These are phyloP conservation scores for Solanum piurae DNA, from an alignment of 257 asterid genomes.

Conservation along the genomic window DNA sequence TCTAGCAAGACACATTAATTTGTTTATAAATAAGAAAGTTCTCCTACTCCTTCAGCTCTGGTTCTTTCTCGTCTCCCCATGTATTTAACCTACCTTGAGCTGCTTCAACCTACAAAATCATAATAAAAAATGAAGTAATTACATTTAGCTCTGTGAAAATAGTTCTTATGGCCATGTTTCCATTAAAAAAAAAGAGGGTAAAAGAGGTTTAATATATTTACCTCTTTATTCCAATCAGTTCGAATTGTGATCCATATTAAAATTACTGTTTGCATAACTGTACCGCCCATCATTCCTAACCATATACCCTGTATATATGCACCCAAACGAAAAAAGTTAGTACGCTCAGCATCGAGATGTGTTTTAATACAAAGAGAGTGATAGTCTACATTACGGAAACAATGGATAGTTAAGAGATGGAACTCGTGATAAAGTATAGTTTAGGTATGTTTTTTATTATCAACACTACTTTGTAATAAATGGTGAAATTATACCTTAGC, in stretches of 20 bases:
- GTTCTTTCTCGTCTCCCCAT: slow-evolving; percentile 5
- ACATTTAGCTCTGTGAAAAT: background rate
- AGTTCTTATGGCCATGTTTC: background rate
- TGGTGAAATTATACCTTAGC: slow-evolving; percentile 11
- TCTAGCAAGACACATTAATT: background rate
- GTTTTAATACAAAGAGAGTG: background rate
- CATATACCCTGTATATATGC: slow-evolving; percentile 16
- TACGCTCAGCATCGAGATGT: background rate
- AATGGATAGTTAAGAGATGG: background rate
- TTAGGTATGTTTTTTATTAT: background rate
- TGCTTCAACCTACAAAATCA: slow-evolving; percentile 12
- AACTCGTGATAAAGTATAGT: background rate
- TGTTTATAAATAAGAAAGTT: background rate
- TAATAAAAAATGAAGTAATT: background rate
- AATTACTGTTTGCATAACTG: slow-evolving; percentile 22
- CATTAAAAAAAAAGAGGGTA: background rate
- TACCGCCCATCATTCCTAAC: slow-evolving; percentile 26
- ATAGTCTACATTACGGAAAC: background rate
- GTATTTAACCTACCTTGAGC: slow-evolving; percentile 12
- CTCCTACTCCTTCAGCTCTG: background rate
- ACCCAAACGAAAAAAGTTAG: background rate
- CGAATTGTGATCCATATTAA: slow-evolving; percentile 22
- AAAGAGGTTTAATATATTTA: background rate
- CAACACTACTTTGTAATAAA: background rate
- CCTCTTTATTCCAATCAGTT: slow-evolving; percentile 33